A percentile compares a stretch with the other conserved stretches of the same genome.
Conservation (phyloP, 768 basidiomycete species). For the Dioszegia aurantiaca region DNA sequence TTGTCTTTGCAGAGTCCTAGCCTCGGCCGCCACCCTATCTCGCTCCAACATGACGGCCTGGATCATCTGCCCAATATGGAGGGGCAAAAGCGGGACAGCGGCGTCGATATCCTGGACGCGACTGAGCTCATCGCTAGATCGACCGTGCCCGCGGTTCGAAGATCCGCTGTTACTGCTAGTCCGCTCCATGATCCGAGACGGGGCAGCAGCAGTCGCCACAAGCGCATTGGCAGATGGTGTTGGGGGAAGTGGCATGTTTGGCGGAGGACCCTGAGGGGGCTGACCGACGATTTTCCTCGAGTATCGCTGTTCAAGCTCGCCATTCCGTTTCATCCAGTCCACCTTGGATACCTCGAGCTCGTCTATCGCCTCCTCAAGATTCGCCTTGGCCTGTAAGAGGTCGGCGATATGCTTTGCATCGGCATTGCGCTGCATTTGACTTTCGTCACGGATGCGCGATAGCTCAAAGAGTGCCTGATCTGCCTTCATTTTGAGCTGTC, state of each 20-base stretch:
- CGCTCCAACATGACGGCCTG: constrained; percentile 20
- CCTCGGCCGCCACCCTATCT: constrained; percentile 34
- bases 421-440: constrained; percentile 28
- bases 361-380: constrained; percentile 26
- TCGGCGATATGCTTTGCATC: constrained; percentile 31
- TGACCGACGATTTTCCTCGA: constrained; percentile 12
- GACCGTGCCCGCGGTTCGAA: neutral
- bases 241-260: constrained; percentile 35
- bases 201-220: too few relatives aligned
- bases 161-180: neutral
- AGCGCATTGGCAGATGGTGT: constrained; percentile 15
- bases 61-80: constrained; percentile 15
- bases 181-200: neutral
- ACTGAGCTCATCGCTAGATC: neutral
- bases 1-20: constrained; percentile 58
- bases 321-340: constrained; percentile 24
- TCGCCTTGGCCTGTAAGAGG: constrained; percentile 21
- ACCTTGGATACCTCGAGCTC: constrained; percentile 24
- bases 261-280: constrained; percentile 43
- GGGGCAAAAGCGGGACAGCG: constrained; percentile 11
- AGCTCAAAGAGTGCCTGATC: constrained; percentile 40
- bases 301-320: constrained; percentile 26
- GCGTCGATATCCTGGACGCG: constrained; percentile 9
- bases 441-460: constrained; percentile 31
- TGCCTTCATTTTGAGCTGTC: constrained; percentile 42